phyloP scores from a whole-genome alignment of 139 green algal genomes.

The Chlamydomonas incerta region DNA sequence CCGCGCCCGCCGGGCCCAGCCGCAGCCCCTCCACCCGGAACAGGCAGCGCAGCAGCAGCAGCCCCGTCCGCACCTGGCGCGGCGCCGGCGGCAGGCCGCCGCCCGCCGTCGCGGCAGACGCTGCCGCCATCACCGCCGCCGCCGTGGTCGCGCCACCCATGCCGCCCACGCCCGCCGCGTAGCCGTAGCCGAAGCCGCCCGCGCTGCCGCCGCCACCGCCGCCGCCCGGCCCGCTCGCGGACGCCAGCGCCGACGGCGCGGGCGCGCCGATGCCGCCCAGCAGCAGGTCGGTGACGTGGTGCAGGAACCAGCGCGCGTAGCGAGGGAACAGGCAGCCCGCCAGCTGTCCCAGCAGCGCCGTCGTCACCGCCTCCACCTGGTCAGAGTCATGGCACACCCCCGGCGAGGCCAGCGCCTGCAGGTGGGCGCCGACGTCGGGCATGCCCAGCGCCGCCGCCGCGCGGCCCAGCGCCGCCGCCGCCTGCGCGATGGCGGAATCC shows the following conservation, averaged over 20 bases:
- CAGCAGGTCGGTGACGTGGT: conserved; percentile 43
- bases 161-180: too few relatives aligned
- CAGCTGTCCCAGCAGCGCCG: conserved; percentile 27
- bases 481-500: background rate
- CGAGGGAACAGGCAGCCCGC: conserved; percentile 47
- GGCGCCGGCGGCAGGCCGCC: background rate
- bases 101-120: background rate
- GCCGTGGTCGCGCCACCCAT: background rate
- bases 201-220: background rate
- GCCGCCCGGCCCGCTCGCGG: background rate
- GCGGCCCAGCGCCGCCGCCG: conserved; percentile 35
- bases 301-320: conserved; percentile 48
- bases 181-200: too few relatives aligned
- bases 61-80: conserved; percentile 35
- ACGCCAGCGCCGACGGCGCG: too few relatives aligned
- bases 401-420: conserved; percentile 36
- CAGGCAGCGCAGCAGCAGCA: conserved; percentile 50
- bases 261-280: background rate
- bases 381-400: conserved; percentile 10
- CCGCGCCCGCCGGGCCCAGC: conserved; percentile 30
- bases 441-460: conserved; percentile 59
- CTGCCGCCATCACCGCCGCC: background rate
- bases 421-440: conserved; percentile 46
- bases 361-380: conserved; percentile 23
- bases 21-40: conserved; percentile 38